Percentiles rank a stretch among this genome's conserved stretches.
phyloP scores from a whole-genome alignment of 2,329 filamentous ascomycete species.

The Aspergillus fructus region DNA sequence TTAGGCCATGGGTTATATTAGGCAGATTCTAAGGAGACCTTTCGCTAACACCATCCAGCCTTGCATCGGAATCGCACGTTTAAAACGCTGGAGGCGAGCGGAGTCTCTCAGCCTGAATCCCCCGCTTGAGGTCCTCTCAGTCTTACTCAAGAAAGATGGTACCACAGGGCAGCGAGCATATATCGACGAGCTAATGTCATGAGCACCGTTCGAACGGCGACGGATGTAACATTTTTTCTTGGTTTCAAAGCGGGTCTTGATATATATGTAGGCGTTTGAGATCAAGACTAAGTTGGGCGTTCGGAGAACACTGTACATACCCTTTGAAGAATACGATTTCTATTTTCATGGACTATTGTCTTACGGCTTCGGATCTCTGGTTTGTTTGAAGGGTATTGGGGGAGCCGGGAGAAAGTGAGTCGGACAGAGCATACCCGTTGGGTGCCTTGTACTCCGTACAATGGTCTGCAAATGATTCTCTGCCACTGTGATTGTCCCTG shows the following conservation, averaged over 20 bases:
- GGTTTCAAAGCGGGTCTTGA: not conserved
- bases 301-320: conserved; percentile 14
- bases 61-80: conserved; percentile 77
- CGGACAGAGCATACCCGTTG: no score
- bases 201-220: conserved; percentile 2
- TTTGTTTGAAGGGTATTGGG: no score
- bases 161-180: conserved; percentile 62
- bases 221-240: conserved; percentile 1
- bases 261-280: conserved; percentile 8
- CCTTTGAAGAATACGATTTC: conserved; percentile 3
- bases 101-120: conserved; percentile 79
- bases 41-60: conserved; percentile 56
- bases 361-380: not conserved
- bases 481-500: not conserved
- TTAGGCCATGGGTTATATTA: not conserved
- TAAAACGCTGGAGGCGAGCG: conserved; percentile 85
- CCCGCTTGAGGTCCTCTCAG: conserved; percentile 84
- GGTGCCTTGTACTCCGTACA: not conserved
- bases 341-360: not conserved
- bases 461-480: not conserved
- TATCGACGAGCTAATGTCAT: conserved; percentile 47
- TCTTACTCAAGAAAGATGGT: conserved; percentile 65
- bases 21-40: not conserved
- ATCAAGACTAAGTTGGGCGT: conserved; percentile 10
- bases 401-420: no score